Base-by-base conservation (phyloP, 768 basidiomycete genomes). In the Coprinellus micaceus region DNA sequence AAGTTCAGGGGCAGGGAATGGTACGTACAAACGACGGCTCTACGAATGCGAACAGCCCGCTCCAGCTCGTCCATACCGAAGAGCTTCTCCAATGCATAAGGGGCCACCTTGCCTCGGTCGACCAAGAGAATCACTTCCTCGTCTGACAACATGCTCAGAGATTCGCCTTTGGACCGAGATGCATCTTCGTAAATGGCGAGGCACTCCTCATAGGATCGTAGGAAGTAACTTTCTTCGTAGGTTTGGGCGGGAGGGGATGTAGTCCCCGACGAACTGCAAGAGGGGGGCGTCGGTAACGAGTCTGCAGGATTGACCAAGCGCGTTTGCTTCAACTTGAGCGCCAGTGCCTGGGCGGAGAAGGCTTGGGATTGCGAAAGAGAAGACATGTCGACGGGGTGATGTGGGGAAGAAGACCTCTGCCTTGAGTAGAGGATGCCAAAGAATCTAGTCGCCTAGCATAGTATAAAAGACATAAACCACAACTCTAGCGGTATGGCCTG, bases 1-100 rank as follows among this genome's bases (percentile, higher is more conserved):
- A 21, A 44, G 43, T 13, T 17, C 22, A 44, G 43, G 22, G 22
- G 43, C 11, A 44, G 46, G n/a, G 40, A 19, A 43, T 19, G 40
- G 12, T 15, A 47, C 25, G 15, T 28, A 47, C 46, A 98, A 58
- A 98, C 88, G 61, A 99, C 76, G 3, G 92, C 91, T 48, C 97
- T 75, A 29, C 97, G 83, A 52, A 99, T 81, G 28, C 79, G 71
- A 1, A 98, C 95, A 28, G 97, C 95, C 43, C 97, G 76, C 63
- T 93, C 90, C 1, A 89, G 74, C 61, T 94, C 87, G 13, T 19
- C 55, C 55, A 26, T 68, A 6, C 78, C 93, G 15, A 98, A 71
- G 26, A 93, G 85, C 77, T 98, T 98, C 75, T 99, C 97, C 54
- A 98, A 72, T 24, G 92, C 91, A 70, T 99, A 98, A 17, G 91